A percentile compares a stretch with the other conserved stretches of the same genome.
Conservation (phyloP, 2,329 filamentous ascomycete genomes). For the Colletotrichum tabaci region DNA sequence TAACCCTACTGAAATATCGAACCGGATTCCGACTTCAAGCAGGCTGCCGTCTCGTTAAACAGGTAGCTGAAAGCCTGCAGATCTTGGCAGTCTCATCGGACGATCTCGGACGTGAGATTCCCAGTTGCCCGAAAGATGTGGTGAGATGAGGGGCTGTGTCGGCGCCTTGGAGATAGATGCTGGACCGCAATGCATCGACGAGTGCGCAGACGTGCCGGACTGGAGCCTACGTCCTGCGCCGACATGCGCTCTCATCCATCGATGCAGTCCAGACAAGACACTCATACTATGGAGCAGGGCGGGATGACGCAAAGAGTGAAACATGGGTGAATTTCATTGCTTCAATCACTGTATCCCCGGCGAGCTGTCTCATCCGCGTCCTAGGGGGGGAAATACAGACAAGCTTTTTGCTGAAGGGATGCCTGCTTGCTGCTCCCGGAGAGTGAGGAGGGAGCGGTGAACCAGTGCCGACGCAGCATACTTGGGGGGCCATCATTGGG, state of each 20-base stretch:
- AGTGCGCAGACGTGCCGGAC: neutral
- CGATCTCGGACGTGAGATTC: neutral
- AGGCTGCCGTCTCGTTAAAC: neutral
- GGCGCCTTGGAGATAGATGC: neutral
- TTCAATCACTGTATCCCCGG: neutral
- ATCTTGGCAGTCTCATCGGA: slow-evolving; percentile 2
- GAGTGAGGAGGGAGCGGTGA: neutral
- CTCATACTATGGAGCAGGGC: too few relatives aligned
- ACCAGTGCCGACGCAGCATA: neutral
- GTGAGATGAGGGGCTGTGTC: slow-evolving; percentile 7
- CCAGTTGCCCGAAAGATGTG: neutral
- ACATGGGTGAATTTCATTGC: neutral
- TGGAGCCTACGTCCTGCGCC: too few relatives aligned
- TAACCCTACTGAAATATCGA: neutral
- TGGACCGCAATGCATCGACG: neutral
- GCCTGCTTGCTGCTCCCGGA: slow-evolving; percentile 3
- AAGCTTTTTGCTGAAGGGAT: slow-evolving; percentile 18
- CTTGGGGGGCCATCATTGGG: too few relatives aligned
- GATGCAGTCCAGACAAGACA: neutral
- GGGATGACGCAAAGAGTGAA: neutral
- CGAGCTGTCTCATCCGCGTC: slow-evolving; percentile 16
- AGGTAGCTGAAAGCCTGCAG: neutral
- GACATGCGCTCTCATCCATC: neutral
- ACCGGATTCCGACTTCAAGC: neutral
- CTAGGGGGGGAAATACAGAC: neutral